Evolutionary conservation across 2,329 filamentous ascomycete species (phyloP).

Genomic region (Diaporthe sp.): DNA sequence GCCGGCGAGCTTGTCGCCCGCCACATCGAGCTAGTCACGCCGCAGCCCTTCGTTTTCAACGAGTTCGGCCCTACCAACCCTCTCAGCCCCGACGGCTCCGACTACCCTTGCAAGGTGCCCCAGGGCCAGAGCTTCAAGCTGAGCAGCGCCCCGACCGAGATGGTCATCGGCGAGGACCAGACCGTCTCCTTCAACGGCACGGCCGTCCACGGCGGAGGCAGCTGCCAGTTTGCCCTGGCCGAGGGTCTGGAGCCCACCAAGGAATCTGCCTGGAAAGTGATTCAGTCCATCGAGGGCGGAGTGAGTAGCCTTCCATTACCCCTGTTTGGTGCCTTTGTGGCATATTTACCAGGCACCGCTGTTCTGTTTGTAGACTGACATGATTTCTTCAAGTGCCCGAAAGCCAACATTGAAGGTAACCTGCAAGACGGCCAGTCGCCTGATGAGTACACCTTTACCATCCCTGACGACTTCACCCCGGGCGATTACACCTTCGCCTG

Average conservation of each 20-base stretch:
- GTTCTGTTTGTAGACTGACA: not conserved
- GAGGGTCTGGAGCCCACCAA: slow-evolving; percentile 67
- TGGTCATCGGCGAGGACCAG: slow-evolving; percentile 69
- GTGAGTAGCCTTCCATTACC: not conserved
- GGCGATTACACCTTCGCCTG: slow-evolving; percentile 79
- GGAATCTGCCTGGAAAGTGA: slow-evolving; percentile 75
- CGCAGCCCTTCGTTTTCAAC: slow-evolving; percentile 64
- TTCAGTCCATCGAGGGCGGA: slow-evolving; percentile 78
- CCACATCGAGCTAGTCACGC: slow-evolving; percentile 74
- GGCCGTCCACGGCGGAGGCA: slow-evolving; percentile 80
- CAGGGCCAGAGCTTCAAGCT: slow-evolving; percentile 53
- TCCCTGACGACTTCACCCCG: slow-evolving; percentile 70
- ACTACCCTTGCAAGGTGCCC: slow-evolving; percentile 79
- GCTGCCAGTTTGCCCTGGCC: slow-evolving; percentile 80
- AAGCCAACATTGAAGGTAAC: slow-evolving; percentile 63
- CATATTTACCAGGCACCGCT: not conserved
- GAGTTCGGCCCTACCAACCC: slow-evolving; percentile 68
- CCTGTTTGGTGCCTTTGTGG: not conserved
- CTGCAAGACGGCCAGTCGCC: slow-evolving; percentile 57
- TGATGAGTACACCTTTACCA: slow-evolving; percentile 67
- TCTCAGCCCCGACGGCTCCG: slow-evolving; percentile 63
- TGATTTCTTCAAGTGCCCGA: slow-evolving; percentile 62
- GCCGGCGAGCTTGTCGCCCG: slow-evolving; percentile 15
- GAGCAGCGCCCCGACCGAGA: slow-evolving; percentile 60
- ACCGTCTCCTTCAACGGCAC: slow-evolving; percentile 67